Conservation (phyloP, 2,329 filamentous ascomycete genomes). For the Cucurbitaria berberidis region DNA sequence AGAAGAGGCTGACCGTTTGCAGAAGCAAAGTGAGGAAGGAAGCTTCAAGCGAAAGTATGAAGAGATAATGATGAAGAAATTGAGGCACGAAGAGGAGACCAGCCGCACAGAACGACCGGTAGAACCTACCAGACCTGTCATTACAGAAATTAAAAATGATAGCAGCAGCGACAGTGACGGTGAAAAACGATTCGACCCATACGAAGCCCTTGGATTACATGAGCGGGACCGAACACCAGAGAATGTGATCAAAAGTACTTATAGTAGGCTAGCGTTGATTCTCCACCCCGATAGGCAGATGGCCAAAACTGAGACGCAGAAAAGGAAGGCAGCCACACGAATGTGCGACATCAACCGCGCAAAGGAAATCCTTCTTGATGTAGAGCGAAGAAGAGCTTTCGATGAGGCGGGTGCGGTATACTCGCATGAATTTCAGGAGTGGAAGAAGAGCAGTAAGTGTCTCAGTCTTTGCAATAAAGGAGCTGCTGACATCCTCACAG, state of each 20-base stretch:
- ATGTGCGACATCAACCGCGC: slow-evolving; percentile 8
- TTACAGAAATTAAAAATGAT: background rate
- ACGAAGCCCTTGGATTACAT: background rate
- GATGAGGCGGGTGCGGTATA: slow-evolving; percentile 6
- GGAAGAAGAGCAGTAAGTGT: slow-evolving; percentile 8
- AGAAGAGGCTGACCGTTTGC: background rate
- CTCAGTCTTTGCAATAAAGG: too few relatives aligned
- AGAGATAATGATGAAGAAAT: background rate
- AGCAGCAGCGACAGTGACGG: background rate
- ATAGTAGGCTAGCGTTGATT: background rate
- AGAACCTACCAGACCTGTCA: background rate
- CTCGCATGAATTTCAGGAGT: background rate
- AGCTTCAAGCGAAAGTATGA: too few relatives aligned
- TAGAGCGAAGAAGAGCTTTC: slow-evolving; percentile 5
- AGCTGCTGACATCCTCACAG: too few relatives aligned
- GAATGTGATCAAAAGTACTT: slow-evolving; percentile 1
- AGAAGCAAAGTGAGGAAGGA: background rate
- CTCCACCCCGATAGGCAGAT: background rate
- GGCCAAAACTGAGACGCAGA: background rate
- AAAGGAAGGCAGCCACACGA: background rate
- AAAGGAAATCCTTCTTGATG: slow-evolving; percentile 3
- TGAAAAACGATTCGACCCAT: background rate
- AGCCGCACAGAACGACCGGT: too few relatives aligned
- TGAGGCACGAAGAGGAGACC: background rate
- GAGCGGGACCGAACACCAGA: background rate